Base-by-base conservation (phyloP, 768 basidiomycete genomes). In the Pisolithus tinctorius region DNA sequence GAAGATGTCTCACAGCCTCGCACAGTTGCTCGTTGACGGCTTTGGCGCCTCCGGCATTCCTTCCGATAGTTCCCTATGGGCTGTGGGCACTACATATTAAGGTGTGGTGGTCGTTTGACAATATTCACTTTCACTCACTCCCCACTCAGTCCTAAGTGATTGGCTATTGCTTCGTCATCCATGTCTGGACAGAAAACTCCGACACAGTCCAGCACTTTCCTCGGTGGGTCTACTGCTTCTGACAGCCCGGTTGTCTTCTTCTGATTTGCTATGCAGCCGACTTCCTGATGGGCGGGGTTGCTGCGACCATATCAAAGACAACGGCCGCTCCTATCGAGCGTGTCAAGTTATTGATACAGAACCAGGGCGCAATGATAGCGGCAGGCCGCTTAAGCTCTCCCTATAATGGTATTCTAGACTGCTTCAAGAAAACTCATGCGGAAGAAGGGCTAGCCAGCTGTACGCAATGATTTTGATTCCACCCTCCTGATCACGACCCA, bases 261-360 rank as follows among this genome's bases (percentile, higher is more conserved):
- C 48, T 67, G 17, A 55, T 34, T 36, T 20, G 3, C 13, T 20
- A 2, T 45, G 2, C 45, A 72, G 71, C 66, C 34, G 63, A 70
- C 50, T 70, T 70, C 52, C 56, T 70, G 61, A 69, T 69, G 66
- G 70, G 69, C 11, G 69, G 70, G 26, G 63, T 64, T 4, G 65
- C 60, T 29, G 67, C 61, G 11, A 55, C 61, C 48, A 72, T 73
- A 49, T 70, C 69, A 29, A 73, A 72, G 49, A 72, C 72, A 8
- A 60, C 54, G 6, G 72, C 71, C 5, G 71, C 71, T 34, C 71
- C 71, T 36, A 72, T 72, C 44, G 71, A 72, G 53, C 71, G 71
- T 16, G 66, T 72, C 13, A 73, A 73, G 48, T 53, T 72, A 31
- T 54, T 71, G 48, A 67, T 71, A 45, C 72, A 72, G 61, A 73